Evolutionary conservation across 2,329 filamentous ascomycete genomes (phyloP).

Genomic region (Dothistroma septosporum): DNA sequence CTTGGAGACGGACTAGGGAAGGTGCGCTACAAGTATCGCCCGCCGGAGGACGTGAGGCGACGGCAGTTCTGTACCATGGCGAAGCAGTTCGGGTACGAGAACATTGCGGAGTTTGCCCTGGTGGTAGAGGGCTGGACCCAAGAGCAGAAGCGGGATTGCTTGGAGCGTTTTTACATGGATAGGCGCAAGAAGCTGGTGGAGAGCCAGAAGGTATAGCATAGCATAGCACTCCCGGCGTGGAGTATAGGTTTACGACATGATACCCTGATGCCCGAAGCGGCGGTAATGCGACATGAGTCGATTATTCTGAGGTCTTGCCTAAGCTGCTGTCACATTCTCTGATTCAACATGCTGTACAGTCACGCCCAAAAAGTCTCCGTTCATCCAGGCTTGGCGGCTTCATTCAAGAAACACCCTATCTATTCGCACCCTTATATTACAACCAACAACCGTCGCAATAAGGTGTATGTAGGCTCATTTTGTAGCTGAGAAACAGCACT

Average conservation of each 20-base stretch:
- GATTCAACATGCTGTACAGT: too few species aligned
- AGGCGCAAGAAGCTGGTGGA: conserved; percentile 37
- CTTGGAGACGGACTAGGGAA: conserved; percentile 27
- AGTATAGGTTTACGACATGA: not conserved
- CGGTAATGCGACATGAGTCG: not conserved
- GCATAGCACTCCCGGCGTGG: not conserved
- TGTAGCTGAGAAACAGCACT: too few species aligned
- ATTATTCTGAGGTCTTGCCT: not conserved
- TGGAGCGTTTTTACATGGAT: conserved; percentile 74
- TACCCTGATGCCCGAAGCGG: not conserved
- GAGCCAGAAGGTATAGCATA: not conserved
- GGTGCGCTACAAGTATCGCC: conserved; percentile 62
- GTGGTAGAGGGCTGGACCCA: conserved; percentile 89
- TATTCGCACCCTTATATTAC: too few species aligned
- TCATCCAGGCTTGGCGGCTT: too few species aligned
- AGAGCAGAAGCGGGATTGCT: conserved; percentile 69
- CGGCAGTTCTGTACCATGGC: conserved; percentile 93
- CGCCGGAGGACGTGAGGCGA: conserved; percentile 66
- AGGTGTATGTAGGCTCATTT: too few species aligned
- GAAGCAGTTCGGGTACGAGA: conserved; percentile 68
- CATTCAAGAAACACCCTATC: too few species aligned
- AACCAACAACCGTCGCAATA: too few species aligned
- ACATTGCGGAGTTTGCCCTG: conserved; percentile 78
- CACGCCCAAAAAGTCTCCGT: too few species aligned
- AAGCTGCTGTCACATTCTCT: not conserved